Conservation (phyloP, 2,329 filamentous ascomycete genomes). For the Arachnomyces sp. region DNA sequence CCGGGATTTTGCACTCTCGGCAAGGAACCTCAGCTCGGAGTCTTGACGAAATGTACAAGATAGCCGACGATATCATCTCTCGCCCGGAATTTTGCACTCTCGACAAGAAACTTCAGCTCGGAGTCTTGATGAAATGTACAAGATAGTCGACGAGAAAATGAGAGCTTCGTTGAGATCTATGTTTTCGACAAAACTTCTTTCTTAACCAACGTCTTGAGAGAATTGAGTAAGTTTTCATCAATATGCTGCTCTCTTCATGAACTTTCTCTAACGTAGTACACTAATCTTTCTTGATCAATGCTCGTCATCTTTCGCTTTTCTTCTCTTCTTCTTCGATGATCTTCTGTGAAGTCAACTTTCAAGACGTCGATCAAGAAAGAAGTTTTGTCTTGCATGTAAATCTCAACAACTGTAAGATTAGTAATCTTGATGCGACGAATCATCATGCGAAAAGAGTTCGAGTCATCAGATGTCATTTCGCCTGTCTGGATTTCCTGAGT, state of each 20-base stretch:
- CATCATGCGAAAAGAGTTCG: slow-evolving; percentile 51
- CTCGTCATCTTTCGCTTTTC: too few species aligned
- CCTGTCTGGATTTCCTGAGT: slow-evolving; percentile 63
- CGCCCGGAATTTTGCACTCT: slow-evolving; percentile 52
- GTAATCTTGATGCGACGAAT: slow-evolving; percentile 61
- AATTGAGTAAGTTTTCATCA: too few species aligned
- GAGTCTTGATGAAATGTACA: too few species aligned
- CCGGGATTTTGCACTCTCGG: too few species aligned
- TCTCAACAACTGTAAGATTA: slow-evolving; percentile 55
- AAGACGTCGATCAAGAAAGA: slow-evolving; percentile 59
- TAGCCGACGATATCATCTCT: slow-evolving; percentile 25
- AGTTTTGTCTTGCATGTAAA: slow-evolving; percentile 55
- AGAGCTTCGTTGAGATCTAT: slow-evolving; percentile 60
- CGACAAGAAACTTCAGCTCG: slow-evolving; percentile 47
- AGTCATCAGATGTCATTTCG: slow-evolving; percentile 27
- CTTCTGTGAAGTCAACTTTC: too few species aligned
- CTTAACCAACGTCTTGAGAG: slow-evolving; percentile 62
- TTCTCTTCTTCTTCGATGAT: too few species aligned
- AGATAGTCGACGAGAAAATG: too few species aligned
- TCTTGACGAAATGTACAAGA: slow-evolving; percentile 17
- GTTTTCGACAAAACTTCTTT: slow-evolving; percentile 52
- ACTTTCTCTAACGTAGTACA: too few species aligned
- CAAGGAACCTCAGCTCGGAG: too few species aligned
- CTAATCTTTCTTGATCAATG: too few species aligned
- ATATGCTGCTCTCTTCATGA: too few species aligned